Evolutionary conservation across 192 early-diverging fungal genomes (phyloP).

Genomic region (Rhizoclosmatium globosum): DNA sequence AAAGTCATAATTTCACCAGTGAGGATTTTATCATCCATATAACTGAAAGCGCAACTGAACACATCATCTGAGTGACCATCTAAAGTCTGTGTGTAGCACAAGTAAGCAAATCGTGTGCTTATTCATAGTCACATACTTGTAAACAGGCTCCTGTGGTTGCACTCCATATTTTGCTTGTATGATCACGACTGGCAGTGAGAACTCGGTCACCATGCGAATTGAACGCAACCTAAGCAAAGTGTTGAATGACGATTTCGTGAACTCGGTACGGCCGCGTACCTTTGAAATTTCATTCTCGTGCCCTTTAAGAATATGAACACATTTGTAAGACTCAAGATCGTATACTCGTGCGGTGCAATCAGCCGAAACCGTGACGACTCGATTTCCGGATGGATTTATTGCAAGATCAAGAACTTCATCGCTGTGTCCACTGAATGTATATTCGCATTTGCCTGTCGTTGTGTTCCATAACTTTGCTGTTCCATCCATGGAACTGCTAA

Average conservation of each 20-base stretch:
- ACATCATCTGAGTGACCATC: constrained; percentile 59
- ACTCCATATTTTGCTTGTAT: constrained; percentile 54
- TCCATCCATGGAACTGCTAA: constrained; percentile 58
- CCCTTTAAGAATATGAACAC: constrained; percentile 39
- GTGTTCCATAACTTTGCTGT: constrained; percentile 58
- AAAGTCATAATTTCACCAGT: constrained; percentile 42
- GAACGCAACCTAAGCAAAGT: constrained; percentile 47
- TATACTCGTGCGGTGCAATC: constrained; percentile 50
- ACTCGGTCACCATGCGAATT: constrained; percentile 48
- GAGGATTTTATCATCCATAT: constrained; percentile 51
- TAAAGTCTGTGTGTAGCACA: constrained; percentile 26
- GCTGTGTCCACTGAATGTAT: constrained; percentile 53
- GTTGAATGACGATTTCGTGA: not conserved
- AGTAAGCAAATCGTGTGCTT: not conserved
- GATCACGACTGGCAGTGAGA: constrained; percentile 55
- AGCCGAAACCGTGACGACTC: constrained; percentile 50
- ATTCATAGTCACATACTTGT: constrained; percentile 32
- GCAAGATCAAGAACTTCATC: constrained; percentile 58
- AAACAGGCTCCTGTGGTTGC: constrained; percentile 41
- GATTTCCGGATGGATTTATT: constrained; percentile 39
- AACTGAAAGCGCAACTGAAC: constrained; percentile 59
- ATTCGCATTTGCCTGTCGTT: constrained; percentile 39
- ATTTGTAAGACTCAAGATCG: constrained; percentile 41
- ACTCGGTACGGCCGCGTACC: constrained; percentile 33
- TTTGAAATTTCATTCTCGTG: constrained; percentile 59